A percentile compares a stretch with the other conserved stretches of the same genome.
Evolutionary conservation across 108 stramenopile species (phyloP).

Genomic region (Conticribra weissflogii): DNA sequence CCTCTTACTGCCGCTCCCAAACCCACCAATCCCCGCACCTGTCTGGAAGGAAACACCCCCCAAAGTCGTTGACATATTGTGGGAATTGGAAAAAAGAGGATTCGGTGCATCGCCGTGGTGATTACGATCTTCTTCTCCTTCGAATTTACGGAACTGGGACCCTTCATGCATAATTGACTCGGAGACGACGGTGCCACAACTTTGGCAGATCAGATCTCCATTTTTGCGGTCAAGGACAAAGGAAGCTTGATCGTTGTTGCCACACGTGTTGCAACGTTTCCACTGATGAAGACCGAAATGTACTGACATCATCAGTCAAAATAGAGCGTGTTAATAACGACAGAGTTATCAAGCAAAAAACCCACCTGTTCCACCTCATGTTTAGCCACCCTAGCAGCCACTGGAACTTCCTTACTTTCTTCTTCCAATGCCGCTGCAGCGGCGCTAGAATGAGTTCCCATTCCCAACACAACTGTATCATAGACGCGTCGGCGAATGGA

Average conservation of each 20-base stretch:
- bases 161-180: slow-evolving; percentile 91
- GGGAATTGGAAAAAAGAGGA: slow-evolving; percentile 73
- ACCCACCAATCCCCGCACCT: slow-evolving; percentile 77
- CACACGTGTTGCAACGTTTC: slow-evolving; percentile 82
- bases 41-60: slow-evolving; percentile 63
- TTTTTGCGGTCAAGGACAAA: slow-evolving; percentile 86
- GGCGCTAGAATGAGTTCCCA: slow-evolving; percentile 56
- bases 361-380: slow-evolving; percentile 56
- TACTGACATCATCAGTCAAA: too few species aligned
- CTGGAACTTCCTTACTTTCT: slow-evolving; percentile 54
- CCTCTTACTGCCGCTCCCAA: slow-evolving; percentile 54
- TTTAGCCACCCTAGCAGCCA: slow-evolving; percentile 22
- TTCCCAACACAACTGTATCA: slow-evolving; percentile 82
- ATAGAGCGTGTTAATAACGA: too few species aligned
- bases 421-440: slow-evolving; percentile 46
- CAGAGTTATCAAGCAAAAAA: too few species aligned
- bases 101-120: slow-evolving; percentile 90
- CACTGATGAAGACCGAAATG: too few species aligned
- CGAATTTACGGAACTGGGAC: slow-evolving; percentile 85
- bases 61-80: slow-evolving; percentile 84
- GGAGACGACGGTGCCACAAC: slow-evolving; percentile 81
- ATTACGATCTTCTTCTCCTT: slow-evolving; percentile 90
- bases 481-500: slow-evolving; percentile 77
- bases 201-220: slow-evolving; percentile 86
- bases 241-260: slow-evolving; percentile 80